Percentiles rank a stretch among this genome's conserved stretches.
phyloP scores from a whole-genome alignment of 768 basidiomycete genomes.

The Tricholoma hemisulphureum region DNA sequence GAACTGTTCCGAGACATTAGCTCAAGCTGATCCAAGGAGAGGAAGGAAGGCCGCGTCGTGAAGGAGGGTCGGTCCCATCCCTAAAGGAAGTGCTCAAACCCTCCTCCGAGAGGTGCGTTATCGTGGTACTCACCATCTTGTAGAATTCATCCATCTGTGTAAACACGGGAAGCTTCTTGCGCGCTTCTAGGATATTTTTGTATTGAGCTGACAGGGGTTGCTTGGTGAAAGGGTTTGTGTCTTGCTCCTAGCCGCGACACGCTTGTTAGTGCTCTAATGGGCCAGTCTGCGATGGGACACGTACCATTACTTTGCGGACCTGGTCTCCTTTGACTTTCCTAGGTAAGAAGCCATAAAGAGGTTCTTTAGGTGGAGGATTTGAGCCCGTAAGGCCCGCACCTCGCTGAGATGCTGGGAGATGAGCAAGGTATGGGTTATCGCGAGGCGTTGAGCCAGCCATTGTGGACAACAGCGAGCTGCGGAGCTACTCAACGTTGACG shows the following conservation, averaged over 20 bases:
- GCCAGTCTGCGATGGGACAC: conserved; percentile 18
- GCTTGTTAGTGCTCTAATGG: conserved; percentile 7
- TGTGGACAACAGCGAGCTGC: background rate
- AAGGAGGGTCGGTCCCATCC: conserved; percentile 34
- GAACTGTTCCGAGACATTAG: conserved; percentile 49
- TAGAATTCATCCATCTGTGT: conserved; percentile 92
- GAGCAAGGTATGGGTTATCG: conserved; percentile 58
- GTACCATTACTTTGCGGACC: conserved; percentile 69
- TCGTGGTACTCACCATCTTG: conserved; percentile 64
- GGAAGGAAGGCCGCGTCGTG: conserved; percentile 14
- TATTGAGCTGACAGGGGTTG: conserved; percentile 74
- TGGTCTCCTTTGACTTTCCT: conserved; percentile 64
- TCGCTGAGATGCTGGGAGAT: conserved; percentile 35
- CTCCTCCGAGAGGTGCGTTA: conserved; percentile 34
- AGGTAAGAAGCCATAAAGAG: conserved; percentile 72
- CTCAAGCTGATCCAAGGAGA: conserved; percentile 14
- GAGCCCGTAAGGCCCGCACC: conserved; percentile 23
- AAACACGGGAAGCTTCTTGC: conserved; percentile 90
- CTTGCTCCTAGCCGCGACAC: conserved; percentile 56
- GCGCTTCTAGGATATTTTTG: conserved; percentile 77
- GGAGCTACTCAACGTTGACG: too few species aligned
- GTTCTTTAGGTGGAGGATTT: conserved; percentile 40
- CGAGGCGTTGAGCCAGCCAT: background rate
- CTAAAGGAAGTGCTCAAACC: conserved; percentile 46
- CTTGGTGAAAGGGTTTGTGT: conserved; percentile 88